A percentile compares a stretch with the other conserved stretches of the same genome.
phyloP scores from a whole-genome alignment of 257 asterid genomes.

The Nemophila menziesii region DNA sequence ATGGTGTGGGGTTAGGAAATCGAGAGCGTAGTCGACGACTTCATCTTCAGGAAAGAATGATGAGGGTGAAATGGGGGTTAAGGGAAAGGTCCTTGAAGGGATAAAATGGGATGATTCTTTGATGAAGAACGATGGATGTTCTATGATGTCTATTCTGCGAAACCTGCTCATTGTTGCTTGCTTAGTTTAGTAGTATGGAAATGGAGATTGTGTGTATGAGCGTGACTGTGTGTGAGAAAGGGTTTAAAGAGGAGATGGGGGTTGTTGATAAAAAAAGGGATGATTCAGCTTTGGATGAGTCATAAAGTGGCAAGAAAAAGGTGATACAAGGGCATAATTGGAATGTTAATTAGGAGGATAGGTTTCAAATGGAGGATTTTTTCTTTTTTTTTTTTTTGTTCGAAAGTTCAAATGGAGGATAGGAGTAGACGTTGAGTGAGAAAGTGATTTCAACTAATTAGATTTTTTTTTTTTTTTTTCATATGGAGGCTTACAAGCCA shows the following conservation, averaged over 20 bases:
- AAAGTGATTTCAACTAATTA: too few species aligned
- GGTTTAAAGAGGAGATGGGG: not conserved
- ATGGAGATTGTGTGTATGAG: not conserved
- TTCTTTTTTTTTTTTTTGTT: too few species aligned
- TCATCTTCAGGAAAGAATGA: constrained; percentile 26
- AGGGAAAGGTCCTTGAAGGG: constrained; percentile 23
- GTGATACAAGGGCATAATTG: not conserved
- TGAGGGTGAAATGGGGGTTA: constrained; percentile 20
- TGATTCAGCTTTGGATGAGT: constrained; percentile 1
- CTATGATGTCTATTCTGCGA: constrained; percentile 48
- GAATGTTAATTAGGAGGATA: not conserved
- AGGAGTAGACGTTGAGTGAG: too few species aligned
- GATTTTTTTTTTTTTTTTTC: too few species aligned
- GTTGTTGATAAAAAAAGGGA: not conserved
- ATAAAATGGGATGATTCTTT: constrained; percentile 24
- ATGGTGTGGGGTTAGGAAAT: constrained; percentile 22
- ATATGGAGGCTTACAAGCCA: too few species aligned
- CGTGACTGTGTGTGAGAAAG: not conserved
- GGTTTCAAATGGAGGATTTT: too few species aligned
- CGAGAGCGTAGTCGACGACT: constrained; percentile 28
- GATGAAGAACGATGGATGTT: constrained; percentile 33
- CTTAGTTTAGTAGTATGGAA: not conserved
- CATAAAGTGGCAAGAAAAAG: not conserved
- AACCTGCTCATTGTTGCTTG: constrained; percentile 37
- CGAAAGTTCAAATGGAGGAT: too few species aligned